Percentiles rank a stretch among this genome's conserved stretches.
Evolutionary conservation across 805 yeast species (phyloP).

Genomic region (Saturnispora quitensis): DNA sequence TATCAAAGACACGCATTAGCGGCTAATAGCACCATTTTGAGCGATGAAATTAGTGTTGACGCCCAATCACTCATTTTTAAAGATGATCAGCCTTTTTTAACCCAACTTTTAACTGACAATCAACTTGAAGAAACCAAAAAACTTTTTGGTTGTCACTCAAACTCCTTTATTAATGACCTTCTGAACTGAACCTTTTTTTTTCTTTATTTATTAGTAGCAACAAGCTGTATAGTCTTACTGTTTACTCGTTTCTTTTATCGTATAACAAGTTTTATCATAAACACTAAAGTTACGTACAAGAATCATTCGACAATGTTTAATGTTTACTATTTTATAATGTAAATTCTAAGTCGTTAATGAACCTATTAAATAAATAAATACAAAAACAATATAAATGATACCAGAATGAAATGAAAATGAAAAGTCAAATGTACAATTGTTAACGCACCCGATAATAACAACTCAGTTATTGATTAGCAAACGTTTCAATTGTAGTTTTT

Average conservation of each 20-base stretch:
- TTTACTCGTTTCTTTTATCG: not conserved
- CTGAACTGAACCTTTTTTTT: not conserved
- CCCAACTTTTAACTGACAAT: not conserved
- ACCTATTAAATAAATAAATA: no score
- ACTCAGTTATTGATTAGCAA: not conserved
- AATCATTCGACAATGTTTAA: no score
- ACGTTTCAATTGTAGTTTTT: constrained; percentile 15
- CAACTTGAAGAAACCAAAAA: not conserved
- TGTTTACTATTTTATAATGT: no score
- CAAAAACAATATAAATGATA: no score
- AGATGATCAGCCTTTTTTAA: not conserved
- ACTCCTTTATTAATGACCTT: not conserved
- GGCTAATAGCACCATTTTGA: constrained; percentile 23
- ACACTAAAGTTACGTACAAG: not conserved
- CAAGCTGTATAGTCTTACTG: not conserved
- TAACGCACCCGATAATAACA: not conserved
- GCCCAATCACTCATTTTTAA: not conserved
- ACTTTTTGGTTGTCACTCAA: not conserved
- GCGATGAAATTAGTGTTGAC: constrained; percentile 19
- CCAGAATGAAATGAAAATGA: not conserved
- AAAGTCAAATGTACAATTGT: not conserved
- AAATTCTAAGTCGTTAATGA: not conserved
- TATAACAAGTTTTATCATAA: not conserved
- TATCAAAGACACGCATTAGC: constrained; percentile 28
- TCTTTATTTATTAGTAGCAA: not conserved